phyloP scores from a whole-genome alignment of 2,329 filamentous ascomycete genomes.

The Ophiosphaerella narmari region DNA sequence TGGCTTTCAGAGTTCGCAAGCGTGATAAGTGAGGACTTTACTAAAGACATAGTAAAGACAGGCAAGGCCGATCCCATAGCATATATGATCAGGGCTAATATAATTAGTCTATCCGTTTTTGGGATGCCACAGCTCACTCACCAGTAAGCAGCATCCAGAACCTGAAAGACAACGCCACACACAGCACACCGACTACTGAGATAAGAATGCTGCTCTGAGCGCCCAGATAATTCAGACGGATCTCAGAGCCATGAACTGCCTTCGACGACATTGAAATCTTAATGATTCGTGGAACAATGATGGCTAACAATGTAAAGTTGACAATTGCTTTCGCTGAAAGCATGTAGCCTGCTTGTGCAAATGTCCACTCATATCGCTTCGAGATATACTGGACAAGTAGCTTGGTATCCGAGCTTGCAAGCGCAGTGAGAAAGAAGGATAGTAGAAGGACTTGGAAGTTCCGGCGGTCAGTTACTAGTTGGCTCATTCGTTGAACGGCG shows the following conservation, averaged over 20 bases:
- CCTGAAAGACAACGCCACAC: slow-evolving; percentile 35
- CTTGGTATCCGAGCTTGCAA: slow-evolving; percentile 47
- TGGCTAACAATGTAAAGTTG: slow-evolving; percentile 40
- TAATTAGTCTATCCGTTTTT: slow-evolving; percentile 2
- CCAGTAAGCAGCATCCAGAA: slow-evolving; percentile 41
- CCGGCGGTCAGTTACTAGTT: slow-evolving; percentile 26
- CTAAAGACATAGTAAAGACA: slow-evolving; percentile 46
- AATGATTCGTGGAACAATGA: slow-evolving; percentile 42
- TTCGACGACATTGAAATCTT: slow-evolving; percentile 28
- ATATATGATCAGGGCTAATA: slow-evolving; percentile 41
- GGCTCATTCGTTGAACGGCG: slow-evolving; percentile 20
- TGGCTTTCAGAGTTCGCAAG: slow-evolving; percentile 31
- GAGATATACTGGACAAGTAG: slow-evolving; percentile 47
- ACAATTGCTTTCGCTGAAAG: slow-evolving; percentile 45
- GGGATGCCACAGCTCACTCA: slow-evolving; percentile 7
- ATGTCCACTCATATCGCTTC: slow-evolving; percentile 46
- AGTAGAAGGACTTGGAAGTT: slow-evolving; percentile 42
- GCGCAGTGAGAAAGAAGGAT: slow-evolving; percentile 42
- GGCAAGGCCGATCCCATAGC: slow-evolving; percentile 46
- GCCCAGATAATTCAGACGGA: slow-evolving; percentile 37
- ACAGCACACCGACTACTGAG: slow-evolving; percentile 41
- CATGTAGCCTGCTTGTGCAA: slow-evolving; percentile 44
- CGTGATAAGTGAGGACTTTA: slow-evolving; percentile 41
- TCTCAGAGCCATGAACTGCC: slow-evolving; percentile 30
- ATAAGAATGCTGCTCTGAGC: slow-evolving; percentile 38